Evolutionary conservation across 2,329 filamentous ascomycete genomes (phyloP).

Genomic region (Phyllosticta citribraziliensis): DNA sequence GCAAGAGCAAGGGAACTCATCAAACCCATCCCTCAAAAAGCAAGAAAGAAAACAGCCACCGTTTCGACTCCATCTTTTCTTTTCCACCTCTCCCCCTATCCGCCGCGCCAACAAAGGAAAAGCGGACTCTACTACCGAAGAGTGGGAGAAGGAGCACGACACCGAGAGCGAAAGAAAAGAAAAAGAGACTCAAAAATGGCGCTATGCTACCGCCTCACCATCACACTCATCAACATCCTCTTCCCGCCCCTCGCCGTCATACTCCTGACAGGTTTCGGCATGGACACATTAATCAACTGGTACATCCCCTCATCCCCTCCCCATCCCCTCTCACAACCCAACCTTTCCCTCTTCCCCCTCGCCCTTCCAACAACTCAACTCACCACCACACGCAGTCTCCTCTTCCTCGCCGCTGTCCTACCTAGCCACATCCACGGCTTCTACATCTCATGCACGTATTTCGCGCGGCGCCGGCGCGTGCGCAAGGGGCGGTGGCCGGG

Average conservation of each 20-base stretch:
- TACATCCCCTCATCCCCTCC: neutral
- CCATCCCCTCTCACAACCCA: neutral
- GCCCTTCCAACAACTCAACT: neutral
- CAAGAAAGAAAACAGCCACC: too few relatives aligned
- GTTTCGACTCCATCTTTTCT: too few relatives aligned
- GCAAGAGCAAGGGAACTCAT: too few relatives aligned
- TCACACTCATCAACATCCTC: slow-evolving; percentile 12
- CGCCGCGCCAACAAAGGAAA: neutral
- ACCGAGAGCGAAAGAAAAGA: neutral
- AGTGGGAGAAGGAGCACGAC: too few relatives aligned
- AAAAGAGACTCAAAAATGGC: neutral
- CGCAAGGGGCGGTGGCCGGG: slow-evolving; percentile 10
- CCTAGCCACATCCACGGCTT: slow-evolving; percentile 13
- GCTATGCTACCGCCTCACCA: slow-evolving; percentile 11
- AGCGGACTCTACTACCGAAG: too few relatives aligned
- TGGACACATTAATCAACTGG: slow-evolving; percentile 11
- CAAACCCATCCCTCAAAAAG: too few relatives aligned
- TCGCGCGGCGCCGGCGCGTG: slow-evolving; percentile 10
- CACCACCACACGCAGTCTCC: slow-evolving; percentile 5
- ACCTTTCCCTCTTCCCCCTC: neutral
- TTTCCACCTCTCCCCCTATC: too few relatives aligned
- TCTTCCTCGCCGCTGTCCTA: slow-evolving; percentile 12
- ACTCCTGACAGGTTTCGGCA: slow-evolving; percentile 11
- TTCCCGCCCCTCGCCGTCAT: slow-evolving; percentile 12
- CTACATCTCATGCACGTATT: slow-evolving; percentile 12